phyloP scores from a whole-genome alignment of 2,329 filamentous ascomycete species.

The Gremmenia infestans region DNA sequence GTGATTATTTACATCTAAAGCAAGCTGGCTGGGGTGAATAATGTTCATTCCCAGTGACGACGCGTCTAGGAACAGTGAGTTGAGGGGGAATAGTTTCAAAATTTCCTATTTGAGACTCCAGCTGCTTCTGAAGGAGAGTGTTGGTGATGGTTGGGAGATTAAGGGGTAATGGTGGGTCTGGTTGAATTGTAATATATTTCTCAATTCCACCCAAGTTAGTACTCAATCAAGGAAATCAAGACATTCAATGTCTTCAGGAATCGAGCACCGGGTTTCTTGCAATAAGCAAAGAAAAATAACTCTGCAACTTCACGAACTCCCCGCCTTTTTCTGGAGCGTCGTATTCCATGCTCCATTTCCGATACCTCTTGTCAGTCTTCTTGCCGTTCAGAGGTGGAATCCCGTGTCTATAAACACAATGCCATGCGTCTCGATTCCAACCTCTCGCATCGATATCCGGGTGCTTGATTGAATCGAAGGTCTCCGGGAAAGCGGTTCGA shows the following conservation, averaged over 20 bases:
- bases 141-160: no score
- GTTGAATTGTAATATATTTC: no score
- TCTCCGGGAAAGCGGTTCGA: slow-evolving; percentile 11
- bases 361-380: slow-evolving; percentile 9
- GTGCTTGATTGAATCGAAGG: slow-evolving; percentile 10
- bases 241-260: neutral
- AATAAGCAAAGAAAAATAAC: slow-evolving; percentile 12
- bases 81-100: no score
- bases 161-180: no score
- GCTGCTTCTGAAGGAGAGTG: no score
- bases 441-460: slow-evolving; percentile 13
- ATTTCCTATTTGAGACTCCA: no score
- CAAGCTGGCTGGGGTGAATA: no score
- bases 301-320: slow-evolving; percentile 6
- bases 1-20: no score
- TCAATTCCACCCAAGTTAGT: no score
- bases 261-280: slow-evolving; percentile 5
- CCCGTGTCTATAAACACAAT: slow-evolving; percentile 10
- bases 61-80: no score
- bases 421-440: slow-evolving; percentile 13
- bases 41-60: no score
- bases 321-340: slow-evolving; percentile 9
- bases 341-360: slow-evolving; percentile 10
- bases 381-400: slow-evolving; percentile 9
- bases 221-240: no score